Percentiles rank a stretch among this genome's conserved stretches.
Conservation (phyloP, 768 basidiomycete species). For the Rossbeevera mucosa region DNA sequence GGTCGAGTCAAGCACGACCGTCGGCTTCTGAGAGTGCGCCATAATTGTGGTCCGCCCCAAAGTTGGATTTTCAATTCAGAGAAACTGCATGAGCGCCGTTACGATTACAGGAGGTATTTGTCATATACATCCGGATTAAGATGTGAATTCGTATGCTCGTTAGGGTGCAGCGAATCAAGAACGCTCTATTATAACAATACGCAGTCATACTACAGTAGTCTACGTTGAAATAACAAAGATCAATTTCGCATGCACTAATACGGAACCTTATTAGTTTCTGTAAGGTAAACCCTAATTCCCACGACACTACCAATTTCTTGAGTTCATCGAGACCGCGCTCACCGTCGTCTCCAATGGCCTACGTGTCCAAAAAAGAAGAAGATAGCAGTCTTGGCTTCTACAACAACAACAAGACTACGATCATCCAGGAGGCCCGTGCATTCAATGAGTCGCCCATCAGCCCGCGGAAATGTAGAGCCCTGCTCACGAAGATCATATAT, state of each 20-base stretch:
- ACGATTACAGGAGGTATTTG: too few species aligned
- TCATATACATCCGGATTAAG: too few species aligned
- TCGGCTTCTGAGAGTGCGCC: conserved; percentile 3
- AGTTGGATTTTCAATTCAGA: too few species aligned
- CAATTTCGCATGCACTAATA: too few species aligned
- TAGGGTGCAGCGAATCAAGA: too few species aligned
- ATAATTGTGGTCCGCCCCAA: too few species aligned
- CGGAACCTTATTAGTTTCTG: too few species aligned
- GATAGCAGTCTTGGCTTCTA: conserved; percentile 89
- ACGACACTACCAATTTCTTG: neutral
- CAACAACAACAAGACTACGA: conserved; percentile 96
- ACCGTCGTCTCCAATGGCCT: conserved; percentile 58
- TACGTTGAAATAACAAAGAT: too few species aligned
- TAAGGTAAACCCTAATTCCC: neutral
- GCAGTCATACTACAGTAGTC: too few species aligned
- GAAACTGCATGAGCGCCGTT: too few species aligned
- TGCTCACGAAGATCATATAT: conserved; percentile 95
- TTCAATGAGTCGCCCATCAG: conserved; percentile 99
- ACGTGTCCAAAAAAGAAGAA: conserved; percentile 94
- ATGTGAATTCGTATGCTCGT: too few species aligned
- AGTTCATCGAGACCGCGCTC: conserved; percentile 11
- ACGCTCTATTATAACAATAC: too few species aligned
- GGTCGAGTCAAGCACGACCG: neutral
- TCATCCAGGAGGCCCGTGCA: conserved; percentile 96
- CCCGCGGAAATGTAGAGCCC: conserved; percentile 92